Evolutionary conservation across 2,329 filamentous ascomycete species (phyloP).

Genomic region (Paraphoma chrysanthemicola): DNA sequence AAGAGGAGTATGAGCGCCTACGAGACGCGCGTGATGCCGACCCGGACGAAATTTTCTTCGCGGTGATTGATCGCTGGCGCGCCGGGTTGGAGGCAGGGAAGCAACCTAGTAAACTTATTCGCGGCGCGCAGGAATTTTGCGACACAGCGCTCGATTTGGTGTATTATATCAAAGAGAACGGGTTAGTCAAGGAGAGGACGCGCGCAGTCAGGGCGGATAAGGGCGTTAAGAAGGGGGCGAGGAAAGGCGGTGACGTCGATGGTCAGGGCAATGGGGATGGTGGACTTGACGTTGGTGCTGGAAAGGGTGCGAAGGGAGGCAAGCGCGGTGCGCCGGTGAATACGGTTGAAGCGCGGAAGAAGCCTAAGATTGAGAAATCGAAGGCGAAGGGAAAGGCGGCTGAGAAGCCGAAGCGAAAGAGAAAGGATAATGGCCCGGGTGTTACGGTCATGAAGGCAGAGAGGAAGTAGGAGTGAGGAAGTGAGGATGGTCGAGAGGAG

Average conservation of each 20-base stretch:
- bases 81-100: constrained; percentile 26
- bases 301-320: constrained; percentile 4
- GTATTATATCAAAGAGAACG: constrained; percentile 38
- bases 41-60: constrained; percentile 42
- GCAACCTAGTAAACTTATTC: constrained; percentile 22
- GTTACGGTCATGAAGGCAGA: too few relatives aligned
- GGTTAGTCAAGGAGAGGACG: constrained; percentile 17
- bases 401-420: constrained; percentile 18
- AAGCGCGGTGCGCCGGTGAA: constrained; percentile 9
- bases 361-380: constrained; percentile 17
- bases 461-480: too few relatives aligned
- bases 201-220: constrained; percentile 23
- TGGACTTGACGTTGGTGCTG: constrained; percentile 1
- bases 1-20: constrained; percentile 9
- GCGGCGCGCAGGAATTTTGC: constrained; percentile 42
- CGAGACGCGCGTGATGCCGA: constrained; percentile 20
- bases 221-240: constrained; percentile 20
- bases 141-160: constrained; percentile 41
- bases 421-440: constrained; percentile 26
- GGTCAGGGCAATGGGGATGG: not conserved
- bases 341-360: constrained; percentile 25
- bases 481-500: too few relatives aligned
- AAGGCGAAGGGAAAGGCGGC: not conserved
- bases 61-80: constrained; percentile 40
- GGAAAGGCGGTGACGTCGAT: constrained; percentile 2